Base-by-base conservation (phyloP, 345 rosid genomes). In the Salix arbutifolia region DNA sequence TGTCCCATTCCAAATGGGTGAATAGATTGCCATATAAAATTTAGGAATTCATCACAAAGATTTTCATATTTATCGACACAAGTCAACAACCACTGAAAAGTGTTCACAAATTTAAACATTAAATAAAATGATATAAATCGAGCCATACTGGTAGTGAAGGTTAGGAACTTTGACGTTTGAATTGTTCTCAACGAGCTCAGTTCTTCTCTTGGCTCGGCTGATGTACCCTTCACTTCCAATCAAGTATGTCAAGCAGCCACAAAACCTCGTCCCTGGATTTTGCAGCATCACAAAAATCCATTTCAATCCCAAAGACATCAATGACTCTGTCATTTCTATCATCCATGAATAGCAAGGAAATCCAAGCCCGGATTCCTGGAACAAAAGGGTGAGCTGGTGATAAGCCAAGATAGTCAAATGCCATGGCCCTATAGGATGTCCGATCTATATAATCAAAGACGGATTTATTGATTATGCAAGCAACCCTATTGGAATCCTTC, bases 181-280 rank as follows among this genome's bases (percentile, higher is more conserved):
- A n/a, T n/a, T 28, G 12, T 56, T 56, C 62, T 56, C 62, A 23
- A 56, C 5, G 48, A 78, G 64, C 53, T 38, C 18, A 19, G 76
- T 9, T 35, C 67, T 31, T 66, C 69, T 48, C 35, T 60, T 48
- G 13, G 60, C 14, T 35, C 44, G 70, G 65, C 48, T 64, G 26
- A 68, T 38, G 65, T 6, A 18, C 33, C n/a, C 69, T 77, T 91
- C 87, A 96, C 82, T 92, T 92, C 99, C 99, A 96, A 79, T 94
- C 97, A 76, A 94, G 92, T 90, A 96, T 88, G 87, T 92, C 93
- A 52, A 96, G 73, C 53, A 96, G 89, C 98, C 98, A 93, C 87
- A 96, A 83, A 37, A 96, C 97, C 88, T 91, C 95, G 8, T 94
- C 97, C 86, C 85, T 86, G 38, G 95, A 85, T 80, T 83, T 88